Evolutionary conservation across 257 asterid species (phyloP), one percentile per base, ranked within the genome.

Genomic region (Gardenia jasminoides): DNA sequence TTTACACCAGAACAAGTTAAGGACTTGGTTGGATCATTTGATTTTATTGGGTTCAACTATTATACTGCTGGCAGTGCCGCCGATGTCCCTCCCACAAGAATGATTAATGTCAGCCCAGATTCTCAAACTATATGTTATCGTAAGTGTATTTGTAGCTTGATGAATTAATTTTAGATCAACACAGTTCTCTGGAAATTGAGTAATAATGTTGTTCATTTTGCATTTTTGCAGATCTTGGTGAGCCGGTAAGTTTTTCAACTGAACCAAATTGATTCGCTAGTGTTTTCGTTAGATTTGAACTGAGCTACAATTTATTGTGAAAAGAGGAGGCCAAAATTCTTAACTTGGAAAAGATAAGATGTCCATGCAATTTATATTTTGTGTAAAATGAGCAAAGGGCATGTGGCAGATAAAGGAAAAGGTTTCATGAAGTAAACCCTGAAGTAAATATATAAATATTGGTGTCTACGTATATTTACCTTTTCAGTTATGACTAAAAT

Each of bases 1-100:
- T 78, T 78, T 67, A 67, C 81, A 30, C 11, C 33, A 17, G 41
- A 50, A 1, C 66, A 78, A 78, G 4, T 69, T 13, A 33, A 6
- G 20, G 52, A 47, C 66, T 30, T 78, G 74, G 52, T 4, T 13
- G 75, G 76, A 2, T 78, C 81, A 10, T 67, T 48, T 67, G 81
- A 78, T 36, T 78, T 78, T 68, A 2, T 78, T 8, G 81, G 81
- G 2, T 1, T 78, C 17, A 78, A 78, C 31, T 78, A 78, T 30
- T 78, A 78, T 69, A 48, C 67, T 9, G 75, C 41, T 43, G n/a
- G 10, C 9, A 67, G 69, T 52, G 81, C 31, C 11, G 11, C 50
- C 0, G 13, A 50, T 41, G 4, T 0, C 22, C 70, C 43, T 11
- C 10, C 8, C 8, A 24, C 33, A 24, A 13, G 16, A 10, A 12